These are phyloP conservation scores for Tolypocladium ovalisporum DNA, from an alignment of 2,329 filamentous ascomycete genomes.

Conservation along the genomic window DNA sequence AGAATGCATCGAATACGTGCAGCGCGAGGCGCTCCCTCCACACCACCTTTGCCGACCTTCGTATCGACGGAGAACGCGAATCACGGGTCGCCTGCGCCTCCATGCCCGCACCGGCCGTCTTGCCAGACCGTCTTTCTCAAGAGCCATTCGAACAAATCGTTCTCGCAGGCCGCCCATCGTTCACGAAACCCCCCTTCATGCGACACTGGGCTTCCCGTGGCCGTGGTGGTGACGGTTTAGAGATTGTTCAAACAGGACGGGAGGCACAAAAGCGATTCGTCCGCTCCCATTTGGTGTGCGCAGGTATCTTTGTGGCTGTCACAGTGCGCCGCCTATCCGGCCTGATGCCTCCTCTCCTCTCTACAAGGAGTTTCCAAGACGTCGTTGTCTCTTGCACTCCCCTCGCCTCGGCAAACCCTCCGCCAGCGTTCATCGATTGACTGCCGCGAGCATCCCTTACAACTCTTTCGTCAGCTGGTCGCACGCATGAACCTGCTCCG, in stretches of 20 bases:
- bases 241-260: neutral
- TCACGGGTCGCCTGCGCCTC: neutral
- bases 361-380: neutral
- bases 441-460: neutral
- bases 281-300: neutral
- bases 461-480: neutral
- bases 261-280: neutral
- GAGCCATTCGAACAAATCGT: neutral
- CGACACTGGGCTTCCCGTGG: neutral
- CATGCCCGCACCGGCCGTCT: neutral
- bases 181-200: neutral
- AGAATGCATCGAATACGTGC: neutral
- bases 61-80: neutral
- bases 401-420: neutral
- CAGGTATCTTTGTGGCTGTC: neutral
- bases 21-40: neutral
- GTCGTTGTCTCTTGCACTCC: neutral
- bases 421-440: neutral
- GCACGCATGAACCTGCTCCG: neutral
- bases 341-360: neutral
- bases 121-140: neutral
- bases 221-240: neutral
- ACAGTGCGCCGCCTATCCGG: neutral
- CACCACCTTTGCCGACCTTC: neutral
- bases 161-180: neutral